Conservation (phyloP, 1,139 yeast genomes). For the Saccharomycopsis phalli region DNA sequence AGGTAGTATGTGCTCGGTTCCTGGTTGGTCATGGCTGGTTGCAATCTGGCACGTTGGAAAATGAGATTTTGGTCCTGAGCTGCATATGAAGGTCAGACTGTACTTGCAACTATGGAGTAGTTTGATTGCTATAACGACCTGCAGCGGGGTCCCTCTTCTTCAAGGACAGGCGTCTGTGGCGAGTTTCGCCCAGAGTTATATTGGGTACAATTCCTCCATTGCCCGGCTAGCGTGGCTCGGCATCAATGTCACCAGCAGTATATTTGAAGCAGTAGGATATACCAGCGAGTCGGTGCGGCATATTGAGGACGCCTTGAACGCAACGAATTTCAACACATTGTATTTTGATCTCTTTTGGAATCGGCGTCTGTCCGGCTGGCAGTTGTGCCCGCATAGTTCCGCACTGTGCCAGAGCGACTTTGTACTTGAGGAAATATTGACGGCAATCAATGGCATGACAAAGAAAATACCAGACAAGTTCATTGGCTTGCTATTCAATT, state of each 20-base stretch:
- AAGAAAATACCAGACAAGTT: conserved; percentile 18
- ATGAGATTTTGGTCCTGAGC: too few species aligned
- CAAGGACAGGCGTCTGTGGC: not conserved
- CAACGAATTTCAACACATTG: conserved; percentile 33
- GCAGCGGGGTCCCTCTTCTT: too few species aligned
- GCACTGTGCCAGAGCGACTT: not conserved
- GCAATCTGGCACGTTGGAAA: too few species aligned
- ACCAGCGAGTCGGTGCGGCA: conserved; percentile 32
- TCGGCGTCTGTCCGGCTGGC: conserved; percentile 44
- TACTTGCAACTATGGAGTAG: too few species aligned
- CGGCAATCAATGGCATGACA: conserved; percentile 20
- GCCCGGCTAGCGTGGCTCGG: conserved; percentile 54
- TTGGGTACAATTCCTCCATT: conserved; percentile 37
- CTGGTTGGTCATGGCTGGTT: too few species aligned
- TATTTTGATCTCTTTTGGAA: conserved; percentile 64
- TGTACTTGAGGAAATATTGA: conserved; percentile 18
- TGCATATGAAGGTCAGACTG: too few species aligned
- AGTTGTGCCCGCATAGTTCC: conserved; percentile 52
- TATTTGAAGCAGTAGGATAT: conserved; percentile 49
- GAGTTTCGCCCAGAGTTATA: not conserved
- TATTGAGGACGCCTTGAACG: conserved; percentile 34
- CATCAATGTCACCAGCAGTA: conserved; percentile 39
- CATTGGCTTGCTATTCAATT: conserved; percentile 5
- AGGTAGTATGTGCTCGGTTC: too few species aligned
- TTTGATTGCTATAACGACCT: too few species aligned